These are phyloP conservation scores for Podospora anserina DNA, from an alignment of 495 filamentous ascomycete species.

Conservation along the genomic window DNA sequence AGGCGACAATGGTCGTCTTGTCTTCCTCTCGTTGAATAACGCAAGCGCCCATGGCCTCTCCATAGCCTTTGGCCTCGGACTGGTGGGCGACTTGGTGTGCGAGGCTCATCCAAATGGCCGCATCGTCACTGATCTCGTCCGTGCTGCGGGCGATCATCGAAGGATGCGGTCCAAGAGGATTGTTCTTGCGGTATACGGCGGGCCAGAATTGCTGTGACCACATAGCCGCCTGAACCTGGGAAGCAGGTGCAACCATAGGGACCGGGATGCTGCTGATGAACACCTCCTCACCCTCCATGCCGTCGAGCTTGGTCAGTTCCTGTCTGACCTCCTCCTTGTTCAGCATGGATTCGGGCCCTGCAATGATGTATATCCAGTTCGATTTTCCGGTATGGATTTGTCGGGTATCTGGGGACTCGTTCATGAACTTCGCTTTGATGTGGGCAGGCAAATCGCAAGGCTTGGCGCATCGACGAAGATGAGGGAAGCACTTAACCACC, in stretches of 20 bases:
- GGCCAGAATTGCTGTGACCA: slow-evolving; percentile 86
- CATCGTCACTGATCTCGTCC: slow-evolving; percentile 56
- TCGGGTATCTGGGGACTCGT: slow-evolving; percentile 41
- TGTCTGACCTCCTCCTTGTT: slow-evolving; percentile 37
- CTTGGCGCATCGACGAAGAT: slow-evolving; percentile 80
- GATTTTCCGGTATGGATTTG: slow-evolving; percentile 47
- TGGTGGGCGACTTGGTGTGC: slow-evolving; percentile 62
- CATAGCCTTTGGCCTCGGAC: slow-evolving; percentile 53
- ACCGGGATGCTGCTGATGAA: slow-evolving; percentile 56
- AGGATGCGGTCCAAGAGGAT: slow-evolving; percentile 72
- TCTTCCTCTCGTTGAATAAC: slow-evolving; percentile 60
- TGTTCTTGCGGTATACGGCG: slow-evolving; percentile 76
- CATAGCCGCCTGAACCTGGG: slow-evolving; percentile 64
- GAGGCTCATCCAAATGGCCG: slow-evolving; percentile 62
- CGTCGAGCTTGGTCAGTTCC: slow-evolving; percentile 34
- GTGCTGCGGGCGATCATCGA: slow-evolving; percentile 53
- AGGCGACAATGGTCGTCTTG: slow-evolving; percentile 55
- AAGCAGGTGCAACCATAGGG: slow-evolving; percentile 73
- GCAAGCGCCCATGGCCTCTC: slow-evolving; percentile 75
- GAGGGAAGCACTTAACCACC: slow-evolving; percentile 61
- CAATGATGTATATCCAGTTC: slow-evolving; percentile 48
- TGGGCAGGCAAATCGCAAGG: slow-evolving; percentile 60
- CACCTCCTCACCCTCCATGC: slow-evolving; percentile 43
- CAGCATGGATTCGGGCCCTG: slow-evolving; percentile 42
- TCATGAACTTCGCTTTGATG: slow-evolving; percentile 47